phyloP scores from a whole-genome alignment of 2,329 filamentous ascomycete species.

The Gaeumannomyces tritici region DNA sequence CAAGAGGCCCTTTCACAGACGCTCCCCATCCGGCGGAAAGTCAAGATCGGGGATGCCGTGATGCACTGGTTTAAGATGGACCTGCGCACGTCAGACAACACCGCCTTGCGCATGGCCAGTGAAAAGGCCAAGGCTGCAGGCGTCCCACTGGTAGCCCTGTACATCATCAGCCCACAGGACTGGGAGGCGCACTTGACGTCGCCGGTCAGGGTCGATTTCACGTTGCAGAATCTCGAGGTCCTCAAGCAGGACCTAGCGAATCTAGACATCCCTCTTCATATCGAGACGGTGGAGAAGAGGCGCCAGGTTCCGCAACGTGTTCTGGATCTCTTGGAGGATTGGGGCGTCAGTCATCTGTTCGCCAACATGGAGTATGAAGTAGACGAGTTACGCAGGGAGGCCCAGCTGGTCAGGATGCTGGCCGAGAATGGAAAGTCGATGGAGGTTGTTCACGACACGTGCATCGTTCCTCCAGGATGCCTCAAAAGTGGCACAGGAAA shows the following conservation, averaged over 20 bases:
- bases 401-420: slow-evolving; percentile 50
- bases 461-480: slow-evolving; percentile 66
- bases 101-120: slow-evolving; percentile 56
- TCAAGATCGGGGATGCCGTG: slow-evolving; percentile 50
- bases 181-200: slow-evolving; percentile 71
- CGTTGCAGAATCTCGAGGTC: slow-evolving; percentile 58
- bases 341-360: slow-evolving; percentile 67
- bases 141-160: slow-evolving; percentile 65
- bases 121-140: slow-evolving; percentile 27
- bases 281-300: slow-evolving; percentile 61
- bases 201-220: slow-evolving; percentile 69
- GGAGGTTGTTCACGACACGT: slow-evolving; percentile 70
- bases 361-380: slow-evolving; percentile 89
- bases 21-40: slow-evolving; percentile 35
- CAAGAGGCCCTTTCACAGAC: slow-evolving; percentile 53
- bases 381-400: slow-evolving; percentile 75
- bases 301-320: slow-evolving; percentile 52
- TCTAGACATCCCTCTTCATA: slow-evolving; percentile 67
- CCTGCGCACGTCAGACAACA: slow-evolving; percentile 65
- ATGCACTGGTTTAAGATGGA: slow-evolving; percentile 92
- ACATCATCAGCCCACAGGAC: slow-evolving; percentile 75
- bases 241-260: slow-evolving; percentile 57
- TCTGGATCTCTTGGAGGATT: slow-evolving; percentile 55
- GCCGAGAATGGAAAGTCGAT: slow-evolving; percentile 57
- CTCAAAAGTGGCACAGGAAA: slow-evolving; percentile 59